A percentile compares a stretch with the other conserved stretches of the same genome.
Evolutionary conservation across 768 basidiomycete species (phyloP).

Genomic region (Termitomyces heimii): DNA sequence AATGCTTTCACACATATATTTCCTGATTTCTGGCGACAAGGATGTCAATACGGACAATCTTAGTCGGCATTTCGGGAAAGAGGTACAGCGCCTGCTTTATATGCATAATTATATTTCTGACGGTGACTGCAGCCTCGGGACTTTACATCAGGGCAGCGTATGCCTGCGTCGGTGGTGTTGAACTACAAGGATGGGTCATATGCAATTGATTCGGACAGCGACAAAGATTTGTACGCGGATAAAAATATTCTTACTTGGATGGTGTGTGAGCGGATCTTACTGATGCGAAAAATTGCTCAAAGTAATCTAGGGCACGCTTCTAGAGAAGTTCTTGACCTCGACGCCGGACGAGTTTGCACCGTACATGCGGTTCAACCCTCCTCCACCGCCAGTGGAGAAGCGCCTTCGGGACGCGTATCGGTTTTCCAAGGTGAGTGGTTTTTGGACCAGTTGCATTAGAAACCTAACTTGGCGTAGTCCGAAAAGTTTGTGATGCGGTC

Average conservation of each 20-base stretch:
- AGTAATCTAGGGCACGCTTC: constrained; percentile 63
- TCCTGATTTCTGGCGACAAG: constrained; percentile 72
- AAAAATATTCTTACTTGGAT: constrained; percentile 77
- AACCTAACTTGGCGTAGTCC: constrained; percentile 27
- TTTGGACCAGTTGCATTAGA: no score
- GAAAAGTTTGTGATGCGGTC: constrained; percentile 83
- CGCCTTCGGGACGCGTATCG: constrained; percentile 70
- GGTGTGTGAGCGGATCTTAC: constrained; percentile 31
- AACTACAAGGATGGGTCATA: constrained; percentile 63
- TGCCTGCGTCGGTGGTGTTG: constrained; percentile 68
- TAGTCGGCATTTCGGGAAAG: constrained; percentile 50
- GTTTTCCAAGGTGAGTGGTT: constrained; percentile 66
- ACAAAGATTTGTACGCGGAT: constrained; percentile 32
- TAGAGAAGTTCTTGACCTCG: constrained; percentile 85
- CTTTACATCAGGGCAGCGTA: constrained; percentile 76
- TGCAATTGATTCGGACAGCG: constrained; percentile 52
- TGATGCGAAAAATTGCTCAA: neutral
- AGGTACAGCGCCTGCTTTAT: constrained; percentile 36
- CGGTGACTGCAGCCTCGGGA: neutral
- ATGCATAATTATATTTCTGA: neutral
- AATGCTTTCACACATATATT: constrained; percentile 83
- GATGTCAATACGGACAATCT: constrained; percentile 55
- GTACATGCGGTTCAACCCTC: constrained; percentile 35
- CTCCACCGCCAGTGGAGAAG: constrained; percentile 16
- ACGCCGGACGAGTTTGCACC: constrained; percentile 55